A percentile compares a stretch with the other conserved stretches of the same genome.
phyloP scores from a whole-genome alignment of 352 stramenopile genomes.

The Thalassiosira exigua region DNA sequence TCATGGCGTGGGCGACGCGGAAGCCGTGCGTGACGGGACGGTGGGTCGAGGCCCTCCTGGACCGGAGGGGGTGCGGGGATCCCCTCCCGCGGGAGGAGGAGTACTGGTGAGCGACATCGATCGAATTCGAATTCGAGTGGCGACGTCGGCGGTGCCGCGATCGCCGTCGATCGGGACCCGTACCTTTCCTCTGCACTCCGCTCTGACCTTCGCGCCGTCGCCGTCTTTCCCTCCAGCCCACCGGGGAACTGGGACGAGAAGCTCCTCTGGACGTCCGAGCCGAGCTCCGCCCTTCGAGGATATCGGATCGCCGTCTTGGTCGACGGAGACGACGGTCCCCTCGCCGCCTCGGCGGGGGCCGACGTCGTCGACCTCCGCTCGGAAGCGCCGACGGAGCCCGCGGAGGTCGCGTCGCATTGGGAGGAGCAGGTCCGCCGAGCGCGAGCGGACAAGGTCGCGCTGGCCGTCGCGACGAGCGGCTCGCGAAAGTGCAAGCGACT shows the following conservation, averaged over 20 bases:
- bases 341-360: constrained; percentile 42
- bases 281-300: constrained; percentile 26
- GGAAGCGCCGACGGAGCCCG: constrained; percentile 12
- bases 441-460: constrained; percentile 15
- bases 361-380: constrained; percentile 34
- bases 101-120: constrained; percentile 28
- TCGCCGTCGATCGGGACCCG: too few species aligned
- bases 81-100: constrained; percentile 43
- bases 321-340: constrained; percentile 38
- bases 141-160: too few species aligned
- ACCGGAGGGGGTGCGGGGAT: constrained; percentile 15
- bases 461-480: constrained; percentile 39
- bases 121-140: too few species aligned
- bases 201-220: too few species aligned
- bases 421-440: constrained; percentile 7
- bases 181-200: too few species aligned
- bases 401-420: constrained; percentile 21
- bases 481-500: constrained; percentile 24
- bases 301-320: constrained; percentile 44
- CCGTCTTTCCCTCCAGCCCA: not conserved
- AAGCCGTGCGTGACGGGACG: constrained; percentile 29
- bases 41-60: constrained; percentile 39
- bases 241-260: constrained; percentile 21
- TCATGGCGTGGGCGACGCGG: constrained; percentile 52
- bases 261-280: constrained; percentile 11